These are phyloP conservation scores for Thozetella sp. DNA, from an alignment of 495 filamentous ascomycete species.

Conservation along the genomic window DNA sequence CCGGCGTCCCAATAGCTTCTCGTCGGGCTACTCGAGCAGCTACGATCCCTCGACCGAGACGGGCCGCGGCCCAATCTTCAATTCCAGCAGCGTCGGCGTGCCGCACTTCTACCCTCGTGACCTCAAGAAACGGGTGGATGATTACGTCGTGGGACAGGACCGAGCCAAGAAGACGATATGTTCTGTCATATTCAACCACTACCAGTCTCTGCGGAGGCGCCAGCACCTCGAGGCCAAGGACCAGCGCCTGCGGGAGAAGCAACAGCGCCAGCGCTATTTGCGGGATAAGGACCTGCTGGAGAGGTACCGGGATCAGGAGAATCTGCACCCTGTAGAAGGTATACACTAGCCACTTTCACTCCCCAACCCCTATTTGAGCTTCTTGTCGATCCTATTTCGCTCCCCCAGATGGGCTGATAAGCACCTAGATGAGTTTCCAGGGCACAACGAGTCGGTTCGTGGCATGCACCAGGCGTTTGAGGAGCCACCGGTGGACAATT, in stretches of 20 bases:
- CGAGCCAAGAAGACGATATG: slow-evolving; percentile 94
- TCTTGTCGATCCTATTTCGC: slow-evolving; percentile 21
- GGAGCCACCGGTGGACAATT: slow-evolving; percentile 20
- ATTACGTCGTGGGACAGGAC: slow-evolving; percentile 95
- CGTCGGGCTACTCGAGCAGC: slow-evolving; percentile 63
- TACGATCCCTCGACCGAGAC: slow-evolving; percentile 70
- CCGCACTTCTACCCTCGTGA: slow-evolving; percentile 76
- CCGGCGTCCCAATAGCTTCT: slow-evolving; percentile 37
- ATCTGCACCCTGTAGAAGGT: slow-evolving; percentile 50
- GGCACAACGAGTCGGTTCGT: slow-evolving; percentile 66
- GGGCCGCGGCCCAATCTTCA: slow-evolving; percentile 50
- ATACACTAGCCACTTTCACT: no score
- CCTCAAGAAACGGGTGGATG: slow-evolving; percentile 89
- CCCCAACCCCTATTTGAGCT: no score
- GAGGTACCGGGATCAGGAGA: slow-evolving; percentile 22
- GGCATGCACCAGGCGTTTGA: slow-evolving; percentile 24
- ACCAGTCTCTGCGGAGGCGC: slow-evolving; percentile 81
- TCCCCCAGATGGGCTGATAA: slow-evolving; percentile 30
- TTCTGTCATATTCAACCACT: slow-evolving; percentile 96
- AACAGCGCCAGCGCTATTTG: slow-evolving; percentile 43
- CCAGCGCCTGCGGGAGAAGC: slow-evolving; percentile 57
- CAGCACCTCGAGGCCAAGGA: slow-evolving; percentile 79
- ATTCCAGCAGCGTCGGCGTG: slow-evolving; percentile 55
- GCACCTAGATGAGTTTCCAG: slow-evolving; percentile 76
- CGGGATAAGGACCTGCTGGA: slow-evolving; percentile 43